Conservation (phyloP, 1,284 basidiomycete species). For the Ceratobasidium sp. region DNA sequence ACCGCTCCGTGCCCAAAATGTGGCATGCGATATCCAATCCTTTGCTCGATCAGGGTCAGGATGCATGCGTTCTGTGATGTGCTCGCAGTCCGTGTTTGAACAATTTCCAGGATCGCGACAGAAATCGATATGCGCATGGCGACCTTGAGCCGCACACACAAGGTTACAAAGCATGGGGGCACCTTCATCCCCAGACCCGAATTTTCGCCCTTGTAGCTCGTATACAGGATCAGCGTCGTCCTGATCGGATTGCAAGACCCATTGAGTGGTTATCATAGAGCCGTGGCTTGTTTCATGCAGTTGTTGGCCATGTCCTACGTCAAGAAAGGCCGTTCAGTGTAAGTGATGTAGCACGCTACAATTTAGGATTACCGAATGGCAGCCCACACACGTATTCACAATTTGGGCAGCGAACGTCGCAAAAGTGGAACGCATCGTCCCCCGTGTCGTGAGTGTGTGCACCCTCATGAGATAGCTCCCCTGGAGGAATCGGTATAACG, state of each 20-base stretch:
- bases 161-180: conserved; percentile 69
- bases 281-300: conserved; percentile 68
- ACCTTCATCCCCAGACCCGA: conserved; percentile 61
- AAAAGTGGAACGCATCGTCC: conserved; percentile 56
- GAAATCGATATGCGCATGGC: conserved; percentile 63
- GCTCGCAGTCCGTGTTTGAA: conserved; percentile 56
- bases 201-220: conserved; percentile 62
- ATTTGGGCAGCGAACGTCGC: conserved; percentile 60
- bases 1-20: conserved; percentile 60
- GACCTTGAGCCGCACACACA: conserved; percentile 60
- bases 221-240: conserved; percentile 55
- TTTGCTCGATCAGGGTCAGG: conserved; percentile 58
- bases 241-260: conserved; percentile 61
- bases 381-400: conserved; percentile 66
- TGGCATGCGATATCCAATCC: conserved; percentile 60
- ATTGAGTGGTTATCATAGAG: conserved; percentile 63
- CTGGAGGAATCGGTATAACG: conserved; percentile 56
- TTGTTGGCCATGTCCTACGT: conserved; percentile 61
- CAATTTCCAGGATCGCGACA: conserved; percentile 57
- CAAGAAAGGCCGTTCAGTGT: conserved; percentile 44
- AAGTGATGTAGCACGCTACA: neutral
- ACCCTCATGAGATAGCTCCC: conserved; percentile 55
- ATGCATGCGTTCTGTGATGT: conserved; percentile 54
- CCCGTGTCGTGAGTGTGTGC: conserved; percentile 58
- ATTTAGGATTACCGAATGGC: conserved; percentile 55